Percentiles rank a stretch among this genome's conserved stretches.
Evolutionary conservation across 257 asterid species (phyloP).

Genomic region (Gentiana dahurica): DNA sequence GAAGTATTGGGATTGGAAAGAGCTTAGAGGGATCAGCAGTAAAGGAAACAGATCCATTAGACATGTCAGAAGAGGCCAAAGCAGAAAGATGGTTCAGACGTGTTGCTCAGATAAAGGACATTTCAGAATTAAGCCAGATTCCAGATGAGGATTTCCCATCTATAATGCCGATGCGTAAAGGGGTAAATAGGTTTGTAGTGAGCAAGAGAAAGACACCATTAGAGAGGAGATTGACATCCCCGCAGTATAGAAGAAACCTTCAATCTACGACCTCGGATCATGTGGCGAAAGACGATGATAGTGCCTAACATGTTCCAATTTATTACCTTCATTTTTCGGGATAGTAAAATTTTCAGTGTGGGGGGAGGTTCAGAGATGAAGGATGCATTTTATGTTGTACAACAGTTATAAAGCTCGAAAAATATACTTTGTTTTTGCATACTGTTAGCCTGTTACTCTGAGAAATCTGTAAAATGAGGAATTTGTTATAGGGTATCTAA

Average conservation of each 20-base stretch:
- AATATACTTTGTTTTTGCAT: too few relatives aligned
- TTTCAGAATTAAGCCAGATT: constrained; percentile 84
- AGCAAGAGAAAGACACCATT: constrained; percentile 94
- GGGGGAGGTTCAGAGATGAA: neutral
- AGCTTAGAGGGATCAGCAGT: constrained; percentile 82
- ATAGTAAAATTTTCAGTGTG: neutral
- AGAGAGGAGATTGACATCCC: constrained; percentile 81
- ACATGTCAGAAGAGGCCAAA: constrained; percentile 98
- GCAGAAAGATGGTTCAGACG: constrained; percentile 95
- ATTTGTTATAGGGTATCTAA: too few relatives aligned
- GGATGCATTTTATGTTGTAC: neutral
- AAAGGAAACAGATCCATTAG: constrained; percentile 64
- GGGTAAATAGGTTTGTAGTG: constrained; percentile 89
- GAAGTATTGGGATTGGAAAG: constrained; percentile 38
- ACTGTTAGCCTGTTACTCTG: too few relatives aligned
- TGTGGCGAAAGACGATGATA: constrained; percentile 33
- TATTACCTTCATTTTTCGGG: neutral
- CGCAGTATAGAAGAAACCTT: constrained; percentile 64
- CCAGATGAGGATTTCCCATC: constrained; percentile 97
- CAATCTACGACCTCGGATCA: constrained; percentile 51
- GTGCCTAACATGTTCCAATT: constrained; percentile 8
- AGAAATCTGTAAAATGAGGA: too few relatives aligned
- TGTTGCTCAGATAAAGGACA: constrained; percentile 85
- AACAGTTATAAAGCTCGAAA: neutral
- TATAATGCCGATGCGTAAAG: constrained; percentile 94